Percentiles rank a stretch among this genome's conserved stretches.
phyloP scores from a whole-genome alignment of 805 yeast species.

The Pichia nanzhaoensis region DNA sequence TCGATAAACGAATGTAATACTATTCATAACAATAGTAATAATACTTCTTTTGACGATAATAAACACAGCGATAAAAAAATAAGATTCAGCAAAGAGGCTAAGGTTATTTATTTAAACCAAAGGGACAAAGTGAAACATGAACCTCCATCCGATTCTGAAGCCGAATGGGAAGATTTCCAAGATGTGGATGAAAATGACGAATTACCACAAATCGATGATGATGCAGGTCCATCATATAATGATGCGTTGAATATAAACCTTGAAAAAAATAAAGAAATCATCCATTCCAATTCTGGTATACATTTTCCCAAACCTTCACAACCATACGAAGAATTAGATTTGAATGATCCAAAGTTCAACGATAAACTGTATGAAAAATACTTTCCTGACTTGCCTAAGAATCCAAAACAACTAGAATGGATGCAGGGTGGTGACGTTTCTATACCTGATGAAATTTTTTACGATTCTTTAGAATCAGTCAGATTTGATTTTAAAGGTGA shows the following conservation, averaged over 20 bases:
- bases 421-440: slow-evolving; percentile 61
- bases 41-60: too few species aligned
- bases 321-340: slow-evolving; percentile 35
- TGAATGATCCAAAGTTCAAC: slow-evolving; percentile 73
- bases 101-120: slow-evolving; percentile 24
- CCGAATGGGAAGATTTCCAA: slow-evolving; percentile 45
- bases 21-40: background rate
- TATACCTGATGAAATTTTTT: slow-evolving; percentile 32
- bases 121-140: slow-evolving; percentile 7
- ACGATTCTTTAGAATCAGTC: slow-evolving; percentile 56
- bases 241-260: slow-evolving; percentile 33
- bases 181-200: slow-evolving; percentile 38
- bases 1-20: background rate
- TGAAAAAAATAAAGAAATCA: slow-evolving; percentile 30
- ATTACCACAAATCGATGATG: slow-evolving; percentile 15
- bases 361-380: slow-evolving; percentile 75
- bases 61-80: slow-evolving; percentile 23
- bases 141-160: slow-evolving; percentile 17
- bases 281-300: slow-evolving; percentile 31
- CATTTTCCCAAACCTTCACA: slow-evolving; percentile 59
- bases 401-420: slow-evolving; percentile 82
- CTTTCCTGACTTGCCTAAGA: slow-evolving; percentile 85
- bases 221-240: slow-evolving; percentile 38
- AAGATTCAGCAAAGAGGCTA: slow-evolving; percentile 28
- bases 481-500: slow-evolving; percentile 88